Evolutionary conservation across 192 early-diverging fungal genomes (phyloP), one percentile per base, ranked within the genome.

Genomic region (Coemansia sp.): DNA sequence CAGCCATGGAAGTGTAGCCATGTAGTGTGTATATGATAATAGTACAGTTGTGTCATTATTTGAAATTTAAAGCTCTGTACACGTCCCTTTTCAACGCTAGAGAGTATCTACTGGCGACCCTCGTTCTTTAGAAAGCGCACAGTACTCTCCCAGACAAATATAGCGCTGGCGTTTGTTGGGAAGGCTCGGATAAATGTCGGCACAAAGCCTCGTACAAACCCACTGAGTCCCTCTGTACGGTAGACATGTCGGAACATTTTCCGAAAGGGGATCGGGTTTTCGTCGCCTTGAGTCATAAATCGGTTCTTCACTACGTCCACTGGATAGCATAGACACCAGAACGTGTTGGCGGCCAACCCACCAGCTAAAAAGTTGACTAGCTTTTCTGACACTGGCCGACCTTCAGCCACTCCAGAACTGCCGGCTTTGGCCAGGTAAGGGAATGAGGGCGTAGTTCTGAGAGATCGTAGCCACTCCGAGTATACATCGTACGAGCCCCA

Each of bases 91-190:
- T 51, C 29, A n/a, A 68, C 48, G 20, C 41, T 45, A 56, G 36
- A 20, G 36, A n/a, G 11, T 24, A 10, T 58, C 60, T 74, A 80
- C 5, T 70, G 42, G 13, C 42, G 61, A 13, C 61, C 31, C 38
- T 77, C 80, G 40, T 60, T 70, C 24, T 74, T 76, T 20, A 85
- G 75, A 13, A 85, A 50, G 5, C 84, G 79, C 85, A 90, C 88
- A 0, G 84, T 86, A 24, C 86, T 86, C 64, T 98, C 94, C 86
- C 92, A 95, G 2, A 92, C 89, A 46, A 95, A 88, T 44, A 98
- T 91, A n/a, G 94, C 95, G 24, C 91, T 91, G 39, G 93, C 95
- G 68, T 98, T 98, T 0, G 95, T 97, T 2, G 96, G 96, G 78
- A 98, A 98, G 3, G 92, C 88, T 32, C 97, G 87, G 34, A 98